Conservation (phyloP, 768 basidiomycete genomes). For the Russula brevipes region DNA sequence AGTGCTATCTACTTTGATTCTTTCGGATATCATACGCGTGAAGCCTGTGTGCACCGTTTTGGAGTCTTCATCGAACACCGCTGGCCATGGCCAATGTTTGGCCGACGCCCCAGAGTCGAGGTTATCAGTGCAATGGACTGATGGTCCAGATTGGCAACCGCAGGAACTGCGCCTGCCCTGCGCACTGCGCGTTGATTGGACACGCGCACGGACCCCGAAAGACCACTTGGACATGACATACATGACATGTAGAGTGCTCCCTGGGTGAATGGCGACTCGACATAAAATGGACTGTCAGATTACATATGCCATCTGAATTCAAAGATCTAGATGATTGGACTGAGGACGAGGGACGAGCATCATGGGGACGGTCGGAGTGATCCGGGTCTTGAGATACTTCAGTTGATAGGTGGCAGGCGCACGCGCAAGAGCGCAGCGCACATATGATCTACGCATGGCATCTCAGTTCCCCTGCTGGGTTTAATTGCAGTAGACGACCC, state of each 20-base stretch:
- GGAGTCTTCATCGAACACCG: background rate
- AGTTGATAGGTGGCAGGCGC: too few species aligned
- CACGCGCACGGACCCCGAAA: background rate
- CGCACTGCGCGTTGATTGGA: background rate
- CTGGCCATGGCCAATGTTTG: background rate
- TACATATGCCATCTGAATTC: background rate
- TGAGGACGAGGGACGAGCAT: background rate
- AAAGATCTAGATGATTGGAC: background rate
- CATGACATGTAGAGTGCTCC: background rate
- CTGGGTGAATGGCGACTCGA: too few species aligned
- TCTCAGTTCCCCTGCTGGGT: background rate
- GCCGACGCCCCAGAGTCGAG: too few species aligned
- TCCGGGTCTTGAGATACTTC: slow-evolving; percentile 1
- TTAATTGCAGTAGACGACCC: background rate
- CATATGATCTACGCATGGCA: background rate
- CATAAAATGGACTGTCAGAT: too few species aligned
- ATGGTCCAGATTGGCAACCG: background rate
- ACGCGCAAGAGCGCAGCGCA: background rate
- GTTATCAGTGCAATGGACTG: too few species aligned
- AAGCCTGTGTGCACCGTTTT: background rate
- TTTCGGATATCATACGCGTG: background rate
- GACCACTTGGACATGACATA: too few species aligned
- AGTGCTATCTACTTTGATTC: background rate
- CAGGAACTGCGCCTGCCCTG: background rate
- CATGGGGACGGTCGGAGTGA: background rate